Conservation (phyloP, 2,329 filamentous ascomycete genomes). For the Microcera coccophila region DNA sequence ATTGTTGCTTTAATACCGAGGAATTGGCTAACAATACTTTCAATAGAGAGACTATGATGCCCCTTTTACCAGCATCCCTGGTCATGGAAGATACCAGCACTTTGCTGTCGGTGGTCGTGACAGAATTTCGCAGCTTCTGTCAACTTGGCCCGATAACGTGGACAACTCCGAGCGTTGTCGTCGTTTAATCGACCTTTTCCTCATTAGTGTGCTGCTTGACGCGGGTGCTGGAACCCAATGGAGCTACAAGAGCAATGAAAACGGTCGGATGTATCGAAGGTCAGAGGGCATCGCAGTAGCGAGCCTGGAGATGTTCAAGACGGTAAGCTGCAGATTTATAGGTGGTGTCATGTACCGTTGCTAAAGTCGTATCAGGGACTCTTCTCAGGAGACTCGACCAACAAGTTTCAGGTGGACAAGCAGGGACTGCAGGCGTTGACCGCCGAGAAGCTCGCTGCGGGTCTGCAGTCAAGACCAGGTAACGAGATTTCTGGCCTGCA, state of each 20-base stretch:
- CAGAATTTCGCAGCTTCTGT: slow-evolving; percentile 66
- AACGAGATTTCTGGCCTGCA: slow-evolving; percentile 84
- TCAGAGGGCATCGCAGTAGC: slow-evolving; percentile 83
- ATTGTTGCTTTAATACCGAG: background rate
- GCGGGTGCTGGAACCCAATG: slow-evolving; percentile 86
- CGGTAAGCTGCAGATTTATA: slow-evolving; percentile 43
- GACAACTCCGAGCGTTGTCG: slow-evolving; percentile 72
- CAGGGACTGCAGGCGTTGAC: slow-evolving; percentile 72
- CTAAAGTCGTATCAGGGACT: slow-evolving; percentile 52
- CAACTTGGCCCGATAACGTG: slow-evolving; percentile 63
- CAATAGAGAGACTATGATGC: slow-evolving; percentile 52
- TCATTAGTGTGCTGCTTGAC: slow-evolving; percentile 76
- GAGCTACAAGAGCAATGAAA: slow-evolving; percentile 90
- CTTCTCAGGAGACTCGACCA: slow-evolving; percentile 77
- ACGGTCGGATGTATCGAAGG: slow-evolving; percentile 73
- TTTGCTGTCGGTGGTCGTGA: slow-evolving; percentile 77
- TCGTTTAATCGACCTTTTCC: slow-evolving; percentile 71
- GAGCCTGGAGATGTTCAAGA: slow-evolving; percentile 87
- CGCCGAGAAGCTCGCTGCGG: slow-evolving; percentile 68
- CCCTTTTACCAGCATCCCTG: slow-evolving; percentile 63
- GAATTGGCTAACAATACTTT: slow-evolving; percentile 10
- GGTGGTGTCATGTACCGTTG: slow-evolving; percentile 2
- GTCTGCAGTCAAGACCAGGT: slow-evolving; percentile 75
- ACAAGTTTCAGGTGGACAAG: slow-evolving; percentile 88
- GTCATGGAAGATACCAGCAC: slow-evolving; percentile 83